phyloP scores from a whole-genome alignment of 1,139 yeast species.

The Debaryomyces sp. region DNA sequence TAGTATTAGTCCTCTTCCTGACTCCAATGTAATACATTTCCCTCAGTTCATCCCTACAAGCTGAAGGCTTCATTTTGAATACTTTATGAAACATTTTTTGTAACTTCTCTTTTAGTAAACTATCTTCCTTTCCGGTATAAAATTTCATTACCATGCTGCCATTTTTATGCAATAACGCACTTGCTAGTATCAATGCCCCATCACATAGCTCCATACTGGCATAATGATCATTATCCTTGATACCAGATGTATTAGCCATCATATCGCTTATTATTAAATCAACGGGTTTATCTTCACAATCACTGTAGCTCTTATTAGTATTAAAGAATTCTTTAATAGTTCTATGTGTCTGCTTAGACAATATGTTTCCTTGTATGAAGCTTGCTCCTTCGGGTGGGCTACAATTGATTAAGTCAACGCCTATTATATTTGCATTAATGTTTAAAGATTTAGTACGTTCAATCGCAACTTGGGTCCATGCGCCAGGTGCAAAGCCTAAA shows the following conservation, averaged over 20 bases:
- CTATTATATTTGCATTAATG: conserved; percentile 28
- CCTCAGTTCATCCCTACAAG: conserved; percentile 43
- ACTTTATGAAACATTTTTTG: conserved; percentile 35
- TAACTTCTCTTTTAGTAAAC: conserved; percentile 27
- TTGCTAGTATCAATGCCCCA: conserved; percentile 36
- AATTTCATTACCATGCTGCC: conserved; percentile 46
- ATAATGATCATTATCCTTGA: conserved; percentile 44
- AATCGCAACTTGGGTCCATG: conserved; percentile 51
- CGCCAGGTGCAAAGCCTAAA: conserved; percentile 57
- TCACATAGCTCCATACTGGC: conserved; percentile 51
- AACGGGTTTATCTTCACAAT: conserved; percentile 18
- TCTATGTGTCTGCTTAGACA: conserved; percentile 35
- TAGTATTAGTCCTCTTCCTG: conserved; percentile 14
- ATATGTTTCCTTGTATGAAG: conserved; percentile 46
- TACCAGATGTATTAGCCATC: conserved; percentile 53
- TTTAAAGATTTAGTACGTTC: conserved; percentile 24
- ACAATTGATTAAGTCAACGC: conserved; percentile 45
- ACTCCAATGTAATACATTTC: conserved; percentile 41
- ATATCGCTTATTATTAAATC: conserved; percentile 48
- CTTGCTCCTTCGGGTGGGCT: conserved; percentile 43
- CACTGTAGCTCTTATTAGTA: background rate
- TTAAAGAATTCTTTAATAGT: conserved; percentile 26
- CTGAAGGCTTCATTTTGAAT: conserved; percentile 35
- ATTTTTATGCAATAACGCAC: conserved; percentile 28
- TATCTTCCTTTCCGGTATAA: conserved; percentile 45